Conservation (phyloP, 2,329 filamentous ascomycete species). For the Pyrenophora seminiperda region DNA sequence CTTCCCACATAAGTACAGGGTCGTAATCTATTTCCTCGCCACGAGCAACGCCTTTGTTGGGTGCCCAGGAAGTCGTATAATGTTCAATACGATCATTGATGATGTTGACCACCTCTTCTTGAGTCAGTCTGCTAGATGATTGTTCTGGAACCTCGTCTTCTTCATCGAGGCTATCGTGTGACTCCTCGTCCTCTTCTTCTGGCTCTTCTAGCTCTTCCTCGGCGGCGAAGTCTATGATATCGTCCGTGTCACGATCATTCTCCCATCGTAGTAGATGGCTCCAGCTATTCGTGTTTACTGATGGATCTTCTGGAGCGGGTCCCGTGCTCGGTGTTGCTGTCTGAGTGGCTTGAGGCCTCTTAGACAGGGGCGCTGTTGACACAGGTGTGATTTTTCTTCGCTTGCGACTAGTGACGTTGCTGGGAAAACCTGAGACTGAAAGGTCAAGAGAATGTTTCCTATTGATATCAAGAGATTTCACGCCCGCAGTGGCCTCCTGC, state of each 20-base stretch:
- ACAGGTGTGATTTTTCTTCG: conserved; percentile 10
- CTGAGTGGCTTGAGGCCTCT: not conserved
- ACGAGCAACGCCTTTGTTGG: conserved; percentile 14
- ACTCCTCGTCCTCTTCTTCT: conserved; percentile 16
- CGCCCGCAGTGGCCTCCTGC: conserved; percentile 1
- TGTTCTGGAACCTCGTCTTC: conserved; percentile 6
- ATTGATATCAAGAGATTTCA: conserved; percentile 2
- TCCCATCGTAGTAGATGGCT: conserved; percentile 40
- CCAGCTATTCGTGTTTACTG: conserved; percentile 13
- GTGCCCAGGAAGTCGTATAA: conserved; percentile 28
- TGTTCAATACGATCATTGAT: conserved; percentile 36
- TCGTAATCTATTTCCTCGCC: conserved; percentile 21
- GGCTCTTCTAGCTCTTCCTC: conserved; percentile 14
- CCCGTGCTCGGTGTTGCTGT: not conserved
- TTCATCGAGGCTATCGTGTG: not conserved
- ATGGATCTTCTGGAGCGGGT: not conserved
- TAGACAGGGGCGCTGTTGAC: not conserved
- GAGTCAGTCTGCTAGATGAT: conserved; percentile 16
- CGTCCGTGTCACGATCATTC: conserved; percentile 1
- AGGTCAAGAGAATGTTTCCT: not conserved
- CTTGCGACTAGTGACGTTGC: conserved; percentile 3
- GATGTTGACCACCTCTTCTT: conserved; percentile 24
- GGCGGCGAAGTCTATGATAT: conserved; percentile 8
- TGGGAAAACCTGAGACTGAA: not conserved
- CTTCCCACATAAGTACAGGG: conserved; percentile 24